Evolutionary conservation across 2,329 filamentous ascomycete genomes (phyloP), one percentile per base, ranked within the genome.

Genomic region (Tolypocladium amazonense): DNA sequence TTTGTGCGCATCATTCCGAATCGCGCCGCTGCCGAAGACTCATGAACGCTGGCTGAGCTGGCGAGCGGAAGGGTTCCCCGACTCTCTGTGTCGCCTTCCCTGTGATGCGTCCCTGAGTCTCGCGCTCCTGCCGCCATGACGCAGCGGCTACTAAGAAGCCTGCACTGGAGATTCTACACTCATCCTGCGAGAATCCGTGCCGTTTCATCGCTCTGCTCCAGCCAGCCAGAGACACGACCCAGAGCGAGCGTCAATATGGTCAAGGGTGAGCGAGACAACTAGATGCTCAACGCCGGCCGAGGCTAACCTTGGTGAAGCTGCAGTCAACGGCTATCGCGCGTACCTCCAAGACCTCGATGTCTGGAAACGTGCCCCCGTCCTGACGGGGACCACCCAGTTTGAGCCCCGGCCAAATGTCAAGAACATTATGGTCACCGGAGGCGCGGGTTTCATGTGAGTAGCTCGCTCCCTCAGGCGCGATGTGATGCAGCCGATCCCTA

Each of bases 371-470:
- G 88, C 89, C 2, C 88, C 89, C 23, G 71, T 90, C 35, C 77
- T 92, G 59, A 86, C 72, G 14, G 89, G 89, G 41, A 85, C 80
- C 65, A 90, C 88, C 62, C 85, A 83, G 64, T 92, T 88, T 65
- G 83, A 87, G 68, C 85, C 88, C 52, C 77, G 87, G 6, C 76
- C 80, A 30, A 85, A 88, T 72, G 85, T 89, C 59, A 88, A 84
- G 73, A 92, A 91, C 69, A 92, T 93, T 67, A 87, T 93, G 81
- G 82, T 94, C 63, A 93, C 90, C 25, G 90, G 90, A 56, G 90
- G 89, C 58, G 89, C 89, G 63, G 90, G 90, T 66, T 94, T 94
- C 78, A 92, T 93, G 88, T 91, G 78, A 73, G 87, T 74, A 62
- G 30, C 23, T 30, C 23, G 14, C 23, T 37, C 39, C 30, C 43